Base-by-base conservation (phyloP, 2,329 filamentous ascomycete species). In the Sclerotinia glacialis region DNA sequence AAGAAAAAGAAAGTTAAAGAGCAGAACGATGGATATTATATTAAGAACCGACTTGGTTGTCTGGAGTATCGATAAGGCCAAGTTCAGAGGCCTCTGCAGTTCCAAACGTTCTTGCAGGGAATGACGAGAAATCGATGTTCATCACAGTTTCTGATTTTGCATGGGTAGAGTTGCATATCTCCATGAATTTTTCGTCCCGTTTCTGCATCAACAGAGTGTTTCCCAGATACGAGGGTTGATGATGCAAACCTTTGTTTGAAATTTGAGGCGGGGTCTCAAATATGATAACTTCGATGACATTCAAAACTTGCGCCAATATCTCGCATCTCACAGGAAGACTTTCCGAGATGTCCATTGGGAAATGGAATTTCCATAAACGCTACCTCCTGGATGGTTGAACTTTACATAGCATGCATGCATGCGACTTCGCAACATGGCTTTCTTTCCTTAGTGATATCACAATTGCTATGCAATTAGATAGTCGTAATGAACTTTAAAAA, bases 121-220 rank as follows among this genome's bases (percentile, higher is more conserved):
- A 61, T 28, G 18, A 31, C 42, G 68, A 65, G 65, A 66, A 70
- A 68, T 68, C 68, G 70, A 71, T 71, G 71, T 72, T 72, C 67
- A 69, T 71, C 69, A 72, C 69, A 70, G 75, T 76, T 76, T 76
- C 75, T 73, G 70, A 76, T 75, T 73, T 71, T 74, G 72, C 75
- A 75, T 73, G 73, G 71, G 64, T 69, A 68, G 69, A 70, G 72
- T 74, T 74, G 72, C 73, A 75, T 65, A 70, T 73, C 71, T 73
- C 67, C 53, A 71, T 71, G 67, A 64, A 59, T 69, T 71, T 71
- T 71, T 74, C 69, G 59, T 75, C 72, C 71, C 69, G 71, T 75
- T 74, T 74, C 71, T 74, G 71, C 70, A 71, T 73, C 71, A 71
- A 67, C 68, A 70, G 71, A 67, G 70, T 68, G 74, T 75, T 75